These are phyloP conservation scores for Neurospora pannonica DNA, from an alignment of 495 filamentous ascomycete genomes.

Conservation along the genomic window DNA sequence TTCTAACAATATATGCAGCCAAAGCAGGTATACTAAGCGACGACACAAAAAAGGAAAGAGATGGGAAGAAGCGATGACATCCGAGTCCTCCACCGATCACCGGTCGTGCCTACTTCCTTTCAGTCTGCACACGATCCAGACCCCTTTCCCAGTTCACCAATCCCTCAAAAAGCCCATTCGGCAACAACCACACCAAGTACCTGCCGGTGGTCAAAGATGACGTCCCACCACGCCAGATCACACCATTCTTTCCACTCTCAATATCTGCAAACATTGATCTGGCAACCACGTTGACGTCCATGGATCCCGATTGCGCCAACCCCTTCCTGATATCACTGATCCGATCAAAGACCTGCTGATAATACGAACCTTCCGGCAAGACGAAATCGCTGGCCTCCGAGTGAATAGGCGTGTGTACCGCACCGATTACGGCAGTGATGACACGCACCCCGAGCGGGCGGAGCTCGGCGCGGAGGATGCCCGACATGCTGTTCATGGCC, in stretches of 20 bases:
- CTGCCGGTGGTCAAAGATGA: background rate
- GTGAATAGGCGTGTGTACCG: constrained; percentile 8
- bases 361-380: constrained; percentile 4
- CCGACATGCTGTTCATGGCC: constrained; percentile 31
- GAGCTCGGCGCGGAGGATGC: constrained; percentile 41
- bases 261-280: background rate
- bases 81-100: background rate
- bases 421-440: constrained; percentile 21
- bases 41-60: background rate
- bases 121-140: background rate
- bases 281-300: background rate
- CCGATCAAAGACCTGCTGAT: background rate
- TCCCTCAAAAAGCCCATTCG: background rate
- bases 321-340: background rate
- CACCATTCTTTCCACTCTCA: background rate
- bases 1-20: background rate
- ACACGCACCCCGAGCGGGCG: constrained; percentile 37
- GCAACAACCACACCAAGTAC: background rate
- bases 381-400: background rate
- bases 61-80: background rate
- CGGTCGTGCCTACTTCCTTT: background rate
- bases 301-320: background rate
- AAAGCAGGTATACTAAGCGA: background rate
- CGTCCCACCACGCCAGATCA: background rate
- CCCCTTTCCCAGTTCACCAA: background rate